Percentiles rank a stretch among this genome's conserved stretches.
These are phyloP conservation scores for Pochonia chlamydosporia DNA, from an alignment of 2,329 filamentous ascomycete genomes.

Conservation along the genomic window DNA sequence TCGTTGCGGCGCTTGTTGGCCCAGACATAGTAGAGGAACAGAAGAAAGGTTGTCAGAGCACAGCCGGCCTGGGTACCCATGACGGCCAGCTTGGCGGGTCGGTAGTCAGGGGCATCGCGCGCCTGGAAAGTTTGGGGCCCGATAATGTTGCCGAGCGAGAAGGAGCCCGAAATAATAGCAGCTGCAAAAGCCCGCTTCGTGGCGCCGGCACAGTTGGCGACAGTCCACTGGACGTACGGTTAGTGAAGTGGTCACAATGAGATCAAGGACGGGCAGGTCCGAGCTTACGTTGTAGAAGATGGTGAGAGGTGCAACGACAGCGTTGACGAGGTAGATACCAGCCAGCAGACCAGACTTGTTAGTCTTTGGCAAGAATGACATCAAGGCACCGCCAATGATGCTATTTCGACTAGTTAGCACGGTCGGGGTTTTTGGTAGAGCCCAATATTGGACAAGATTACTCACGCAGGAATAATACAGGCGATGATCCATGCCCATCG, in stretches of 20 bases:
- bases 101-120: conserved; percentile 44
- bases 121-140: conserved; percentile 51
- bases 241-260: too few species aligned
- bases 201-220: conserved; percentile 44
- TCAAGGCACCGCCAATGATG: conserved; percentile 43
- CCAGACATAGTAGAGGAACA: conserved; percentile 46
- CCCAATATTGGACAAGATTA: not conserved
- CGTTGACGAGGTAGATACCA: conserved; percentile 46
- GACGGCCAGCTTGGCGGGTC: conserved; percentile 49
- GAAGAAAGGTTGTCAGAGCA: conserved; percentile 31
- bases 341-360: conserved; percentile 41
- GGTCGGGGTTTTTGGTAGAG: not conserved
- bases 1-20: conserved; percentile 35
- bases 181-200: conserved; percentile 48
- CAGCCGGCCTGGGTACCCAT: conserved; percentile 43
- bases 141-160: conserved; percentile 50
- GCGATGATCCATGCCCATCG: conserved; percentile 45
- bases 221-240: conserved; percentile 31
- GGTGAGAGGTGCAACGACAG: conserved; percentile 38
- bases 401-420: conserved; percentile 14
- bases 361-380: conserved; percentile 44
- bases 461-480: conserved; percentile 42
- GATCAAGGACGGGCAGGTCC: too few species aligned
- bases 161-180: conserved; percentile 42
- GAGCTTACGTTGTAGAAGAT: conserved; percentile 39